Evolutionary conservation across 2,329 filamentous ascomycete genomes (phyloP), one percentile per base, ranked within the genome.

Genomic region (Colletotrichum cereale): DNA sequence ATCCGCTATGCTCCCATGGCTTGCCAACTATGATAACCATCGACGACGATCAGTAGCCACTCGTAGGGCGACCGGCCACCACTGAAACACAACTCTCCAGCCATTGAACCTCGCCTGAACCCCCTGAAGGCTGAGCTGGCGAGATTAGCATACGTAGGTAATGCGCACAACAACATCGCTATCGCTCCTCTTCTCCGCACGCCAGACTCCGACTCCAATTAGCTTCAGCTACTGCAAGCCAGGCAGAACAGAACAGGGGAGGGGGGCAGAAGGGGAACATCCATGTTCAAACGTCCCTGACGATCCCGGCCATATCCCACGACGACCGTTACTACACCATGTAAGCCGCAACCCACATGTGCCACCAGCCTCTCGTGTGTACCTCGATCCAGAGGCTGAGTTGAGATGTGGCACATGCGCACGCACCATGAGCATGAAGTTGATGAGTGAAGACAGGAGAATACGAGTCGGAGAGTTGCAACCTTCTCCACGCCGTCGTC

Each of bases 391-490:
- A 62, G 66, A 71, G 70, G 66, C 70, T 71, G 70, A 70, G 66
- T 65, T 72, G 58, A 63, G 31, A 60, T 71, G 68, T 68, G 58
- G 65, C 68, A 67, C 65, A 62, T 8, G 34, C 50, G 57, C 63
- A 71, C 64, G 67, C 53, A 61, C 67, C 62, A 70, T 44, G 29
- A 53, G 68, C 68, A 71, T 71, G 68, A 71, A 71, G 16, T 63
- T 68, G 58, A 48, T 58, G 65, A 71, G 53, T 40, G 48, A 34
- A 42, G 34, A 21, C 34, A 67, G 57, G 62, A 48, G 40, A 52
- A 71, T 71, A 67, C 65, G 65, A 71, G 69, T 68, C 44, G 52
- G 58, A 63, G 24, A 67, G 57, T 62, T 55, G 44, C 57, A 62
- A 52, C 66, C 58, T 71, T 64, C 68, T 60, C 58, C 68, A 68